Evolutionary conservation across 1,284 basidiomycete species (phyloP), one percentile per base, ranked within the genome.

Genomic region (Grifola frondosa): DNA sequence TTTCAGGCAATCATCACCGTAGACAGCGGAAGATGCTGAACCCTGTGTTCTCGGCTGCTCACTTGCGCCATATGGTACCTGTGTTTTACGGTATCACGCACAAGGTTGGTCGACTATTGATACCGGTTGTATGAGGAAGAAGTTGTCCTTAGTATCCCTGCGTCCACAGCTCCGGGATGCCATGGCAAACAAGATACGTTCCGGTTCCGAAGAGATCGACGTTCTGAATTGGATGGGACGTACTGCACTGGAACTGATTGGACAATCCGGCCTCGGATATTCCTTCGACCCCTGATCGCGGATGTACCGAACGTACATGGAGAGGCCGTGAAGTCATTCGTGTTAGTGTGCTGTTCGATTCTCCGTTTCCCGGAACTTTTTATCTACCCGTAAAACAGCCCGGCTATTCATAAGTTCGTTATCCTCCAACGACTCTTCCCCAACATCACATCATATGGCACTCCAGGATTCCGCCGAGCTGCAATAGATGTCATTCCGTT

Each of bases 181-280:
- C 5, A 20, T 52, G 9, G 26, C 35, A 16, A 36, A 15, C 9
- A 42, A 39, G 13, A 26, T 46, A 2, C 25, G 21, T 10, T 23
- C 29, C 12, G 40, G 40, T 7, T 32, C 47, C 3, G 37, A 17
- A 9, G 54, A 56, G 23, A 25, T 53, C 10, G 48, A 56, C 31
- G 23, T 56, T 19, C 31, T 53, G 20, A 31, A 25, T 17, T 56
- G 52, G 52, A 53, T 52, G 46, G 47, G 52, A 3, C 51, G 54
- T 6, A 47, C 48, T 2, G 52, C 54, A 4, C 41, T 52, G 3
- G 54, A 56, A 21, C 38, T 56, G 21, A 50, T 56, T 4, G 54
- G 54, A 5, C 49, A 53, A 26, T 46, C 48, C 1, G 53, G 53
- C 4, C 48, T 56, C 8, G 53, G 53, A 1, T 43, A 48, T 32